Evolutionary conservation across 2,329 filamentous ascomycete species (phyloP).

Genomic region (Aspergillus quadrilineatus): DNA sequence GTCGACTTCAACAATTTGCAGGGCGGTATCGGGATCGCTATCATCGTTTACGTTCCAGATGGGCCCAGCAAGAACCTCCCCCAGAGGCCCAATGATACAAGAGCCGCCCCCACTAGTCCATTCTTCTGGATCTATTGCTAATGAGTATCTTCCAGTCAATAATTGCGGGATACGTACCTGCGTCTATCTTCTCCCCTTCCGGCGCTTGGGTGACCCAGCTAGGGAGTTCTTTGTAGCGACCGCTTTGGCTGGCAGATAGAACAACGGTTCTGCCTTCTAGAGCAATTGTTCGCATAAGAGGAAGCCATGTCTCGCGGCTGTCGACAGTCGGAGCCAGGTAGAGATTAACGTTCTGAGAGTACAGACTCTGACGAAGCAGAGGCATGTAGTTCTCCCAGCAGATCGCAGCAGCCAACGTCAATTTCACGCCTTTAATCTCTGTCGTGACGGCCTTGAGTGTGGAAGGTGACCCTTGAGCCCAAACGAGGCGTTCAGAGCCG

Average conservation of each 20-base stretch:
- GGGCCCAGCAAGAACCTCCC: conserved; percentile 76
- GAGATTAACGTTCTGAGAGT: conserved; percentile 86
- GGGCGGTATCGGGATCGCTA: conserved; percentile 29
- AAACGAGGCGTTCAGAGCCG: conserved; percentile 76
- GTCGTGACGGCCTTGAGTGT: conserved; percentile 79
- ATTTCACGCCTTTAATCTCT: conserved; percentile 71
- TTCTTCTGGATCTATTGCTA: conserved; percentile 9
- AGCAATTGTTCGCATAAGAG: conserved; percentile 77
- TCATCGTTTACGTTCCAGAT: conserved; percentile 67
- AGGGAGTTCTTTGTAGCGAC: conserved; percentile 59
- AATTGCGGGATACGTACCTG: conserved; percentile 1
- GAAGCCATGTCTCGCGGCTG: conserved; percentile 75
- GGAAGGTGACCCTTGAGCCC: conserved; percentile 79
- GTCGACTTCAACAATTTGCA: conserved; percentile 71
- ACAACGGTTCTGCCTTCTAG: conserved; percentile 84
- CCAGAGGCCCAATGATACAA: conserved; percentile 74
- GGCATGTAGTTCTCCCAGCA: conserved; percentile 99
- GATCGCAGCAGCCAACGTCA: conserved; percentile 83
- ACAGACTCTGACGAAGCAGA: conserved; percentile 76
- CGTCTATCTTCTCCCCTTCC: conserved; percentile 10
- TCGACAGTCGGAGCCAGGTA: conserved; percentile 92
- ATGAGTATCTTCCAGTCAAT: not conserved
- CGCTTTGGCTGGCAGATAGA: conserved; percentile 80
- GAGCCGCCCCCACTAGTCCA: conserved; percentile 76
- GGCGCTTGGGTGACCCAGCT: conserved; percentile 51